These are phyloP conservation scores for Aulographum hederae DNA, from an alignment of 2,329 filamentous ascomycete genomes.

Conservation along the genomic window DNA sequence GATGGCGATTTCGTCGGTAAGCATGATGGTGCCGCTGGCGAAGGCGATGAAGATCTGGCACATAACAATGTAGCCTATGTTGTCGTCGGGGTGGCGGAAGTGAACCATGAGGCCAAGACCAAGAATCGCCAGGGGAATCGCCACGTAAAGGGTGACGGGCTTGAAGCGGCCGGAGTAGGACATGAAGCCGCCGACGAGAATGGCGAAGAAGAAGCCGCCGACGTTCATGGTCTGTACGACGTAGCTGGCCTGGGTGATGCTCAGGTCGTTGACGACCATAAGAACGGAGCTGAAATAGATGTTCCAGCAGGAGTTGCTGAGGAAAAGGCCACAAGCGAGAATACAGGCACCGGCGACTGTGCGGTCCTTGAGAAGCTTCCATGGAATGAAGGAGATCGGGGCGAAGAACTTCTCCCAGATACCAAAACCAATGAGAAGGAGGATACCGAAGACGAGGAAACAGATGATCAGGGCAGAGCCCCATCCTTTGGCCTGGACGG, in stretches of 20 bases:
- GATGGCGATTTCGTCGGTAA: slow-evolving; percentile 38
- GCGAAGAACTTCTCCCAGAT: slow-evolving; percentile 15
- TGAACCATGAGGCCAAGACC: slow-evolving; percentile 13
- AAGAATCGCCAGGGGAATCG: slow-evolving; percentile 15
- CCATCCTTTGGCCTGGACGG: slow-evolving; percentile 30
- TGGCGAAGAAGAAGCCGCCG: slow-evolving; percentile 6
- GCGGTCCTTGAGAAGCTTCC: slow-evolving; percentile 33
- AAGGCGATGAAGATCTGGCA: slow-evolving; percentile 38
- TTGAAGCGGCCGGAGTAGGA: slow-evolving; percentile 16
- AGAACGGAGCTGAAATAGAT: slow-evolving; percentile 47
- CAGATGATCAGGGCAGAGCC: slow-evolving; percentile 29
- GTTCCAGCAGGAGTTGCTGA: slow-evolving; percentile 38
- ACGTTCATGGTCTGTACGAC: slow-evolving; percentile 11
- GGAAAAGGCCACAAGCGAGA: slow-evolving; percentile 38
- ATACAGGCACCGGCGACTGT: slow-evolving; percentile 44
- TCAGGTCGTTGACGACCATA: slow-evolving; percentile 38
- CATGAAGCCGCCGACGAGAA: slow-evolving; percentile 11
- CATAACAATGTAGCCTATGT: slow-evolving; percentile 33
- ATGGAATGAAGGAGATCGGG: slow-evolving; percentile 33
- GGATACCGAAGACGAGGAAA: slow-evolving; percentile 31
- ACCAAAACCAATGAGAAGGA: slow-evolving; percentile 27
- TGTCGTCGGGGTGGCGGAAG: slow-evolving; percentile 17
- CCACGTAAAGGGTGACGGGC: slow-evolving; percentile 11
- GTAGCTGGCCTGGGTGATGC: slow-evolving; percentile 43
- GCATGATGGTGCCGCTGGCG: slow-evolving; percentile 33